Base-by-base conservation (phyloP, 257 asterid species). In the Datura wrightii region DNA sequence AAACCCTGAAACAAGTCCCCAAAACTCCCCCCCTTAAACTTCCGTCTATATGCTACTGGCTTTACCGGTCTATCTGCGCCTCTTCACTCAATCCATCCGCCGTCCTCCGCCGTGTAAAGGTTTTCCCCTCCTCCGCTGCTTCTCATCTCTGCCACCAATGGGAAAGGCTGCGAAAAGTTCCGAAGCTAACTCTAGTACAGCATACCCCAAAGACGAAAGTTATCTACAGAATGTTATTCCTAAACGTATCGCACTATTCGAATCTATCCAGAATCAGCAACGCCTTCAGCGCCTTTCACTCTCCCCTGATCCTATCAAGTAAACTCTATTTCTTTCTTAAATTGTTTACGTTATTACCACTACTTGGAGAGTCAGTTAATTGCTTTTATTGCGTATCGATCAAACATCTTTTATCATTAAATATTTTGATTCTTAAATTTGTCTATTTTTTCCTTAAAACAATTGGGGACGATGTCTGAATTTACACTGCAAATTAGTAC, bases 201-300 rank as follows among this genome's bases (percentile, higher is more conserved):
- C 84, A 2, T 44, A n/a, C 72, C 63, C 85, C 81, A 92, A 90
- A 83, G 96, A 96, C 84, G 99, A 92, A 53, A 86, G 85, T 8
- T 94, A 92, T 89, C 97, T 96, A 62, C 86, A 89, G 82, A 31
- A 90, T 5, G 95, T 93, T 60, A 79, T 89, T 76, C 94, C 94
- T 85, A 96, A 89, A 69, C 97, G 98, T 58, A 92, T 94, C 63
- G 70, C 91, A 5, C 85, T 87, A 8, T 96, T 96, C 71, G 92
- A 92, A 37, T 82, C 94, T 50, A 84, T 96, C 37, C 87, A 91
- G 55, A 85, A 79, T 56, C 86, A 92, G 18, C 98, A 88, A 48
- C 90, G 86, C 2, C 86, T 92, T 72, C 79, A 85, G 5, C 94
- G 97, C 2, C 89, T 96, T 39, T 79, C 95, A 7, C 95, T 93